Percentiles rank a stretch among this genome's conserved stretches.
phyloP scores from a whole-genome alignment of 1,284 basidiomycete species.

The Ustilago hordei region DNA sequence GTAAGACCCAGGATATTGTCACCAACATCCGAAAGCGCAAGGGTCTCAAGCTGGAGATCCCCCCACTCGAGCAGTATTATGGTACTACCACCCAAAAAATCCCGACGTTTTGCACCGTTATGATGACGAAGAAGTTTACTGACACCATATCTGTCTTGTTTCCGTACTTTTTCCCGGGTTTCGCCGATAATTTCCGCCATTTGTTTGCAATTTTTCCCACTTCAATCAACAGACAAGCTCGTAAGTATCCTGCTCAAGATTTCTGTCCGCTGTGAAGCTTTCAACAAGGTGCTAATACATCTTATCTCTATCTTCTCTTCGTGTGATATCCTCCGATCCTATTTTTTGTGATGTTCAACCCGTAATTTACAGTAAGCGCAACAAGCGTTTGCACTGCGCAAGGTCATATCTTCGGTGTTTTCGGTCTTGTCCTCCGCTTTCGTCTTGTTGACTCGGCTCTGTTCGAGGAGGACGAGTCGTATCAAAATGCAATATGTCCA shows the following conservation, averaged over 20 bases:
- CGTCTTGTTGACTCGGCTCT: neutral
- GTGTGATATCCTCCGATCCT: too few species aligned
- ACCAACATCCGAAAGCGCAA: conserved; percentile 86
- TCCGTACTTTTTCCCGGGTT: neutral
- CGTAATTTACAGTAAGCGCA: neutral
- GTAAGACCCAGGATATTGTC: conserved; percentile 90
- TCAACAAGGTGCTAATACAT: neutral
- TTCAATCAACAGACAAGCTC: neutral
- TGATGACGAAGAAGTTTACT: neutral
- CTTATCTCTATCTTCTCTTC: neutral
- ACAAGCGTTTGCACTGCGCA: neutral
- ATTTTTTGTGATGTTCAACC: neutral
- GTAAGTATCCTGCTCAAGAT: neutral
- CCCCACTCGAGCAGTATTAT: conserved; percentile 55
- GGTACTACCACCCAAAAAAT: conserved; percentile 21
- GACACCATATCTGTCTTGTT: neutral
- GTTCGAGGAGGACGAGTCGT: neutral
- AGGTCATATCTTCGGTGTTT: neutral
- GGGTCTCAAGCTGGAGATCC: conserved; percentile 75
- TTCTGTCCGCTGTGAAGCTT: neutral
- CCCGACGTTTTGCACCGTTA: neutral
- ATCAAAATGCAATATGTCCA: conserved; percentile 6
- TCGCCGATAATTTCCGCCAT: neutral
- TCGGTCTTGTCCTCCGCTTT: neutral
- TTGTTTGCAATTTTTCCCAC: conserved; percentile 1